Base-by-base conservation (phyloP, 257 asterid genomes). In the Ligustrum vulgare region DNA sequence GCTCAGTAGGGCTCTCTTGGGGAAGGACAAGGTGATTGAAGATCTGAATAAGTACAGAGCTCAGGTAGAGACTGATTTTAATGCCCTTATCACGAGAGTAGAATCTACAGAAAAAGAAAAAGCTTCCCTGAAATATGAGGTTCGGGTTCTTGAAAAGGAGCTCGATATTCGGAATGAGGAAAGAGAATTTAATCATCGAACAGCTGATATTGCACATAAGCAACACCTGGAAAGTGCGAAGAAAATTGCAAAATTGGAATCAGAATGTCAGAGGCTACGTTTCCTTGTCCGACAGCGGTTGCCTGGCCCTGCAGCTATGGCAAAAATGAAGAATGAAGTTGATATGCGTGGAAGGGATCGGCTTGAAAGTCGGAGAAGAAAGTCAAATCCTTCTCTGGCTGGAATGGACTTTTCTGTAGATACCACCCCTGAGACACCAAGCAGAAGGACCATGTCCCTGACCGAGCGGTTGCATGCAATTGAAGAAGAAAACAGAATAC, bases 161-260 rank as follows among this genome's bases (percentile, higher is more conserved):
- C 91, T 85, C 32, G 93, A 89, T 72, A 89, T 94, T 78, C 85
- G 97, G 70, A 94, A 84, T 28, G 97, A 92, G 83, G 98, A 94
- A 87, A 86, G 93, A 73, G 97, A 94, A 79, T 84, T 84, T 76
- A 87, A 80, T 74, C 84, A 85, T 33, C 89, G 97, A 76, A 80
- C 89, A 54, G 86, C 93, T 77, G 97, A 88, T 23, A 82, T 77
- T 72, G 82, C 89, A 47, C 90, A 87, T 35, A 91, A 77, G 76
- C 84, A 91, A 78, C 87, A 90, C 67, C 82, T 79, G 77, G 97
- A 89, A 80, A 88, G 88, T 70, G 86, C 74, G 0, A 88, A 86
- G 76, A 94, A 75, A 70, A 82, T 89, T 43, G 87, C 90, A 0
- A 88, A 86, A 65, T 60, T 93, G 82, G 96, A 89, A 71, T 83